Percentiles rank a stretch among this genome's conserved stretches.
phyloP scores from a whole-genome alignment of 2,329 filamentous ascomycete species.

The Verticillium tricorpus region DNA sequence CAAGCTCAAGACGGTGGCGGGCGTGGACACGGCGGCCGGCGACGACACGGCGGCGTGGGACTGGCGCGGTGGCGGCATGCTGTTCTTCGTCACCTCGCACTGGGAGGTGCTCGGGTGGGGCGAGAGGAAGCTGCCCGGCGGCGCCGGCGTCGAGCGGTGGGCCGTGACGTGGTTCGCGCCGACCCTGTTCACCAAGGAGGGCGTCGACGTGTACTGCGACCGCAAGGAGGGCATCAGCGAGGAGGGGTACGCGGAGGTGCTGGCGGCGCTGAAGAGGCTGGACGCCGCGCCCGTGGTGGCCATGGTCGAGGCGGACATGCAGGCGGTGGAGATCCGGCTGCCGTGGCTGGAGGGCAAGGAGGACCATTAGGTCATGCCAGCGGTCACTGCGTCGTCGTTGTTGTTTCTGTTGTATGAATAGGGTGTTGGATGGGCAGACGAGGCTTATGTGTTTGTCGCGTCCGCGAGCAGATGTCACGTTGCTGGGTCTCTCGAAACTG shows the following conservation, averaged over 20 bases:
- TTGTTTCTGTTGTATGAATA: too few relatives aligned
- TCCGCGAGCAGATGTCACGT: too few relatives aligned
- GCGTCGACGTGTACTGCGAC: conserved; percentile 73
- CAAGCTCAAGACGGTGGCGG: conserved; percentile 55
- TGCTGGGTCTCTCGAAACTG: too few relatives aligned
- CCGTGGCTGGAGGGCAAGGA: conserved; percentile 38
- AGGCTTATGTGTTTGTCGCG: too few relatives aligned
- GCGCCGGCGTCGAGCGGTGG: conserved; percentile 53
- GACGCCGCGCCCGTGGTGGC: conserved; percentile 51
- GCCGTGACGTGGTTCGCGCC: conserved; percentile 81
- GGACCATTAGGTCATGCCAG: conserved; percentile 9
- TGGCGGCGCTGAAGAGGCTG: conserved; percentile 46
- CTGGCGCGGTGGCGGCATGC: conserved; percentile 74
- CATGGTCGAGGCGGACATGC: conserved; percentile 44
- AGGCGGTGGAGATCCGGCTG: conserved; percentile 44
- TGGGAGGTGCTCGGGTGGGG: conserved; percentile 84
- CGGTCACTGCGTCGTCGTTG: too few relatives aligned
- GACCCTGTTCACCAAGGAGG: conserved; percentile 78
- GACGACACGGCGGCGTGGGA: conserved; percentile 49
- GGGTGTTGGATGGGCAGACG: too few relatives aligned
- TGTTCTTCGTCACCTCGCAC: conserved; percentile 67
- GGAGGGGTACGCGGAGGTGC: conserved; percentile 52
- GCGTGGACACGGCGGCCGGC: conserved; percentile 51
- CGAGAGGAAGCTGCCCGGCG: conserved; percentile 36
- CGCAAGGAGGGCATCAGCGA: conserved; percentile 54